A percentile compares a stretch with the other conserved stretches of the same genome.
phyloP scores from a whole-genome alignment of 805 yeast genomes.

The Lipomyces sp. region DNA sequence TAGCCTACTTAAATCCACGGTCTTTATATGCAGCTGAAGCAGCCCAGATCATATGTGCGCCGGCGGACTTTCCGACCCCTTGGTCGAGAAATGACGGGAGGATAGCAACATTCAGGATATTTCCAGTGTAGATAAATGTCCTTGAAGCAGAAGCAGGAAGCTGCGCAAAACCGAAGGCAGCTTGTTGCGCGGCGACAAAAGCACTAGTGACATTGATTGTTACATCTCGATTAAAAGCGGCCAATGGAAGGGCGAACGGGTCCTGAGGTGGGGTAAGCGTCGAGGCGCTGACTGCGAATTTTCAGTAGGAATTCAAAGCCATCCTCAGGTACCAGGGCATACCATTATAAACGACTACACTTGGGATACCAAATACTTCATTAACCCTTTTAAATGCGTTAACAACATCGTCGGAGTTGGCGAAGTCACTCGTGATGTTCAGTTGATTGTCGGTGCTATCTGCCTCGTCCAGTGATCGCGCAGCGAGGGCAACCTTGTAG shows the following conservation, averaged over 20 bases:
- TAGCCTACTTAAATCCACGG: slow-evolving; percentile 10
- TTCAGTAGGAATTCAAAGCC: neutral
- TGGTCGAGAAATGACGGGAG: slow-evolving; percentile 8
- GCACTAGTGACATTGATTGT: slow-evolving; percentile 4
- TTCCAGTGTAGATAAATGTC: slow-evolving; percentile 18
- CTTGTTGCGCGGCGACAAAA: slow-evolving; percentile 15
- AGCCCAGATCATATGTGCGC: slow-evolving; percentile 14
- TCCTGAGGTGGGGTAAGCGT: slow-evolving; percentile 7
- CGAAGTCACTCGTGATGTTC: slow-evolving; percentile 13
- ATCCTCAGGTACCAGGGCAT: neutral
- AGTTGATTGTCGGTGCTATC: slow-evolving; percentile 8
- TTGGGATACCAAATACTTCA: slow-evolving; percentile 10
- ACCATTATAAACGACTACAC: slow-evolving; percentile 18
- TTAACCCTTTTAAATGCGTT: slow-evolving; percentile 9
- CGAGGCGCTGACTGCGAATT: slow-evolving; percentile 2
- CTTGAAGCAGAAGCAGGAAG: slow-evolving; percentile 11
- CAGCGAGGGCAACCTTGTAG: slow-evolving; percentile 16
- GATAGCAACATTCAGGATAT: slow-evolving; percentile 7
- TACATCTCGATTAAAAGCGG: neutral
- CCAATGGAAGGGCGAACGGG: slow-evolving; percentile 8
- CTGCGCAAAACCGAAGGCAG: slow-evolving; percentile 9
- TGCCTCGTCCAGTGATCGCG: slow-evolving; percentile 11
- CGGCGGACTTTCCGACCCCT: slow-evolving; percentile 12
- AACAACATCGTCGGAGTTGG: slow-evolving; percentile 11
- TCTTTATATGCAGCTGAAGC: slow-evolving; percentile 16